Evolutionary conservation across 768 basidiomycete genomes (phyloP).

Genomic region (Termitomyces sp.): DNA sequence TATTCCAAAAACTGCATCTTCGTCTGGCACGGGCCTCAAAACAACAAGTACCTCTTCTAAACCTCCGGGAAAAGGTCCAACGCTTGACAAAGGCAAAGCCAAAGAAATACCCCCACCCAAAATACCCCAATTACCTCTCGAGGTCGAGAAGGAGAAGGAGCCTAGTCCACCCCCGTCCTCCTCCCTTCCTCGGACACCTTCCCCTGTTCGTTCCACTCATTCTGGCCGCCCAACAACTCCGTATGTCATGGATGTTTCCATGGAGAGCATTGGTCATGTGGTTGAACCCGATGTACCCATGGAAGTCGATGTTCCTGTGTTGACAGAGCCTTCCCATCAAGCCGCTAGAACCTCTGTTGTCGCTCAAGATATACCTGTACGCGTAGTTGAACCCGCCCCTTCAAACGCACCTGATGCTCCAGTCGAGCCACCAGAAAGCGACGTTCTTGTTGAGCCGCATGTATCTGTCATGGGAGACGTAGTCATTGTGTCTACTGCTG

Average conservation of each 20-base stretch:
- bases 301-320: neutral
- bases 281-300: neutral
- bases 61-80: constrained; percentile 1
- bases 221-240: constrained; percentile 3
- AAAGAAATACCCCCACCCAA: constrained; percentile 17
- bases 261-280: constrained; percentile 3
- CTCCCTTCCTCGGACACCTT: neutral
- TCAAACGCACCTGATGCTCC: neutral
- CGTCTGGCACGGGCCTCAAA: constrained; percentile 3
- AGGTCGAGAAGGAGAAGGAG: neutral
- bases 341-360: neutral
- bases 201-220: neutral
- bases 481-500: neutral
- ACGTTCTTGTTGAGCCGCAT: neutral
- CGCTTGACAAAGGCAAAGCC: constrained; percentile 10
- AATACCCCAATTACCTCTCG: neutral
- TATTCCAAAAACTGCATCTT: constrained; percentile 8
- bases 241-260: neutral
- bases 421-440: neutral
- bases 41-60: constrained; percentile 4
- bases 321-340: neutral
- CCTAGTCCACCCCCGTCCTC: neutral
- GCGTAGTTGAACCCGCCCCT: neutral
- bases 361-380: neutral
- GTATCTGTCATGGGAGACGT: neutral